These are phyloP conservation scores for Citrullus mucosospermus DNA, from an alignment of 306 rosid species.

Conservation along the genomic window DNA sequence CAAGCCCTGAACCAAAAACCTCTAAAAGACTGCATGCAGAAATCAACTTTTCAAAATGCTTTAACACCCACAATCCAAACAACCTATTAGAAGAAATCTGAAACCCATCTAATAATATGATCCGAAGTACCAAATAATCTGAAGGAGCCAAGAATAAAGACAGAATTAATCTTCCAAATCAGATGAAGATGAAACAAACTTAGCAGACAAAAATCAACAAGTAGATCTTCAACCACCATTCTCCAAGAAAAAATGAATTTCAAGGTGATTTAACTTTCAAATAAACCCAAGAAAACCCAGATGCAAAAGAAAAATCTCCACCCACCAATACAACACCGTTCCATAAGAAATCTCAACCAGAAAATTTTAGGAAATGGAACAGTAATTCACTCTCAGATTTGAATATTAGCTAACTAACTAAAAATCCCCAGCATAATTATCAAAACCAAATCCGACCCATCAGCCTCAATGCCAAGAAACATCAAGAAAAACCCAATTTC, in stretches of 20 bases:
- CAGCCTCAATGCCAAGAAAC: not conserved
- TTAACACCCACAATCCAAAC: not conserved
- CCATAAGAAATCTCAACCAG: not conserved
- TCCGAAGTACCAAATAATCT: not conserved
- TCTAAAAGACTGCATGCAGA: not conserved
- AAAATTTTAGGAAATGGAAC: not conserved
- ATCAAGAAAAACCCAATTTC: conserved; percentile 7
- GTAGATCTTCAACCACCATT: conserved; percentile 1
- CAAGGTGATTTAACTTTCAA: not conserved
- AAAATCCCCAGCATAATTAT: not conserved
- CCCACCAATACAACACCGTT: not conserved
- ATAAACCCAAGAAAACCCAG: not conserved
- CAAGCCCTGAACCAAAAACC: not conserved
- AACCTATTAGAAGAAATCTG: not conserved
- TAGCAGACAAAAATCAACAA: not conserved
- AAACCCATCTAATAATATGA: not conserved
- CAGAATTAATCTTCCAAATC: not conserved
- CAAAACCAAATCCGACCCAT: not conserved
- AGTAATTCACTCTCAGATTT: not conserved
- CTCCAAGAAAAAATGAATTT: not conserved
- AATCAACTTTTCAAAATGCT: not conserved
- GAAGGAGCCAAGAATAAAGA: not conserved
- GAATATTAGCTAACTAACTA: not conserved
- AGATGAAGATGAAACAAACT: not conserved
- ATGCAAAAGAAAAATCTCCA: not conserved